Evolutionary conservation across 1,284 basidiomycete genomes (phyloP).

Genomic region (Irpex rosettiformis): DNA sequence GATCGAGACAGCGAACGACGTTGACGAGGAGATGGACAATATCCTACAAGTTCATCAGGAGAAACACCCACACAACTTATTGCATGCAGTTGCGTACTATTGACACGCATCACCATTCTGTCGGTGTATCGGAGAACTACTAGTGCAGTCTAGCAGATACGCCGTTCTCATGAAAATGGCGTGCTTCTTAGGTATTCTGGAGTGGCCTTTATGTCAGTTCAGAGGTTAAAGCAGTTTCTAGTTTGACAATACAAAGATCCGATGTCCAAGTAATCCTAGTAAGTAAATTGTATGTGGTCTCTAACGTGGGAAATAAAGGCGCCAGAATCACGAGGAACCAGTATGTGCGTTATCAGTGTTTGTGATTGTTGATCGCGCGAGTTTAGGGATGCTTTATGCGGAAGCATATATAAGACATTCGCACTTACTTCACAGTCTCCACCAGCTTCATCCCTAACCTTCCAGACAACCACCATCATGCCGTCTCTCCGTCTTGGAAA

Average conservation of each 20-base stretch:
- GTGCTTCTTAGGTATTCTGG: constrained; percentile 14
- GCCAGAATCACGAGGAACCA: constrained; percentile 32
- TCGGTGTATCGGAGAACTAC: constrained; percentile 3
- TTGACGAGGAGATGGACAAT: constrained; percentile 88
- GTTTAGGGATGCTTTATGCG: not conserved
- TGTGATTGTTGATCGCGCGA: not conserved
- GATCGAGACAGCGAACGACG: constrained; percentile 84
- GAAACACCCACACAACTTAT: constrained; percentile 86
- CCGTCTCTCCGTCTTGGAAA: constrained; percentile 68
- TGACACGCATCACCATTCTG: constrained; percentile 32
- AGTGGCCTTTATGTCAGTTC: constrained; percentile 11
- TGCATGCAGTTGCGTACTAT: constrained; percentile 91
- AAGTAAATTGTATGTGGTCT: not conserved
- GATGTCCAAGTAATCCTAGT: not conserved
- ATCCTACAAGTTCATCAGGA: constrained; percentile 86
- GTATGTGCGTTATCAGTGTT: not conserved
- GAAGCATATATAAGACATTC: constrained; percentile 3
- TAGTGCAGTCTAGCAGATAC: not conserved
- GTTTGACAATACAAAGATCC: not conserved
- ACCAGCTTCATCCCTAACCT: not conserved
- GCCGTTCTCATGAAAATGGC: constrained; percentile 8
- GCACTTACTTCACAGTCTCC: not conserved
- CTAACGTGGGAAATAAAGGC: constrained; percentile 45
- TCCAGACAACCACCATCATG: constrained; percentile 24
- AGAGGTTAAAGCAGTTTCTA: not conserved